Base-by-base conservation (phyloP, 306 rosid species). In the Senna siamea region DNA sequence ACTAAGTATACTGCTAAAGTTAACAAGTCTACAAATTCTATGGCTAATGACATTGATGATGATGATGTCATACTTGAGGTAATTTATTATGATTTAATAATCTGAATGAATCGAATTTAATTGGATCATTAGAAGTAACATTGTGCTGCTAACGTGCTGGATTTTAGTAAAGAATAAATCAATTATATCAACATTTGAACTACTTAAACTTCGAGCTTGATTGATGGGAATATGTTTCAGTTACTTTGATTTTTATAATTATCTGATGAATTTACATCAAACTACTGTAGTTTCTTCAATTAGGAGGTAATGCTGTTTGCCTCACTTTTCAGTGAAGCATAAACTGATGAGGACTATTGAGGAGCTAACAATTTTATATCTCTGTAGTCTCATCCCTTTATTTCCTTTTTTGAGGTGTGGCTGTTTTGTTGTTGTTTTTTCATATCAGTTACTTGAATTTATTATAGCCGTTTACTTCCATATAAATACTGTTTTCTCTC, bases 1-100 rank as follows among this genome's bases (percentile, higher is more conserved):
- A 47, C 54, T 17, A 80, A 73, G 74, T 69, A 69, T 69, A 52
- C 76, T 66, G 66, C 75, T 80, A 84, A 83, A 76, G 68, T 14
- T 41, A 82, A 85, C 0, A 55, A 48, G 22, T 74, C 88, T 66
- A 54, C 76, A 53, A 76, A 78, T 55, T 32, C 74, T 73, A 53
- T 85, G 66, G 79, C 53, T 46, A 74, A 12, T 56, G 75, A 80
- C 48, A 63, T 88, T 57, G 87, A 85, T 62, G 92, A 69, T 57
- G 97, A 78, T 0, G 96, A 93, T 20, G 83, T 74, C 75, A 75
- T 94, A 72, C 84, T 92, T 50, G 89, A 87, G 97, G 99, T 92
- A 84, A 85, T 80, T 72, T 22, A 11, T 56, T 50, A 13, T 0
- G 40, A 74, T 70, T 57, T 56, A 74, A 48, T 72, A 58, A 60